phyloP scores from a whole-genome alignment of 306 rosid genomes.

The Mucuna pruriens region DNA sequence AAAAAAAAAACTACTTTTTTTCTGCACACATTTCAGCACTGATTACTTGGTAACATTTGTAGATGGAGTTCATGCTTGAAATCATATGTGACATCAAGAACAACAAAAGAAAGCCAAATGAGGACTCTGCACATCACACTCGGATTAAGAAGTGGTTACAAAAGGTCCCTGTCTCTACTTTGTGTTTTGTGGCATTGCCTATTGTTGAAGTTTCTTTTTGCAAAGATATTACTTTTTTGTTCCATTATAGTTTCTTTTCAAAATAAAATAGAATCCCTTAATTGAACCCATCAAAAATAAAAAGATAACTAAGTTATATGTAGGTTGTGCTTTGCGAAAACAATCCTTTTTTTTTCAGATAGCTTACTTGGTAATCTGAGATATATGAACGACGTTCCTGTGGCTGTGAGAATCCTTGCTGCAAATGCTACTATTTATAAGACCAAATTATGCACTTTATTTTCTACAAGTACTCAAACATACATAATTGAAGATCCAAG shows the following conservation, averaged over 20 bases:
- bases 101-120: constrained; percentile 83
- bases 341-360: background rate
- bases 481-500: background rate
- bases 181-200: constrained; percentile 29
- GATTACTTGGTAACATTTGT: constrained; percentile 45
- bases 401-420: background rate
- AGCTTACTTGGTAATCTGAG: background rate
- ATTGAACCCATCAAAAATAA: background rate
- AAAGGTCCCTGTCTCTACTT: constrained; percentile 59
- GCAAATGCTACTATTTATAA: constrained; percentile 1
- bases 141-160: constrained; percentile 92
- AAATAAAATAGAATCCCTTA: background rate
- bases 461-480: background rate
- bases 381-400: constrained; percentile 9
- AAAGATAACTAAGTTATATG: background rate
- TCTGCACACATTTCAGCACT: constrained; percentile 27
- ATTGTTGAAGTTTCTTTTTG: constrained; percentile 14
- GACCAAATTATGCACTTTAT: background rate
- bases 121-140: constrained; percentile 74
- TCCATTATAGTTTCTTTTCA: background rate
- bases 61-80: constrained; percentile 99
- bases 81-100: constrained; percentile 93
- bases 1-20: constrained; percentile 3
- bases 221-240: background rate
- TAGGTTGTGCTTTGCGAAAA: background rate